Conservation (phyloP, 768 basidiomycete genomes). For the Boletus edulis region DNA sequence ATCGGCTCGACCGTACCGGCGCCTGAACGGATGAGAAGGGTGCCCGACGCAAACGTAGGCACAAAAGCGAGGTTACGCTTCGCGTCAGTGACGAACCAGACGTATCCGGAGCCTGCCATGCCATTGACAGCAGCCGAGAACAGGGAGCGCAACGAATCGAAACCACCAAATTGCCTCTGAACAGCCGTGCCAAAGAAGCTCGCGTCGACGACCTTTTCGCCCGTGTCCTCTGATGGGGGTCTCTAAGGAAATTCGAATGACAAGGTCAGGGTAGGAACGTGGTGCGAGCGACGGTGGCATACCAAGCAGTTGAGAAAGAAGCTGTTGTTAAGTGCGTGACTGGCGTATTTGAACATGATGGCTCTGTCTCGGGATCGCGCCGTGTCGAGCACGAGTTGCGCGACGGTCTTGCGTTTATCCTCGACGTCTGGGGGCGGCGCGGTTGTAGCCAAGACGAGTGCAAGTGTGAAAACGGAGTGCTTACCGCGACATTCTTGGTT, state of each 20-base stretch:
- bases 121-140: slow-evolving; percentile 76
- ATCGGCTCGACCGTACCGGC: slow-evolving; percentile 31
- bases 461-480: slow-evolving; percentile 14
- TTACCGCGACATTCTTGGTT: slow-evolving; percentile 74
- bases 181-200: slow-evolving; percentile 20
- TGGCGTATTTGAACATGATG: slow-evolving; percentile 87
- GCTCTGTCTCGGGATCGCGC: slow-evolving; percentile 55
- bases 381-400: slow-evolving; percentile 70
- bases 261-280: neutral
- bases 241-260: slow-evolving; percentile 18
- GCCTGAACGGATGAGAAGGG: slow-evolving; percentile 73
- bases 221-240: slow-evolving; percentile 28
- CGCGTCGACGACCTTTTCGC: slow-evolving; percentile 19
- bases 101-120: slow-evolving; percentile 75
- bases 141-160: slow-evolving; percentile 68
- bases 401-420: slow-evolving; percentile 54
- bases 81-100: slow-evolving; percentile 83
- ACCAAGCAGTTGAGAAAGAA: slow-evolving; percentile 92
- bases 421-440: slow-evolving; percentile 44
- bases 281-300: slow-evolving; percentile 23
- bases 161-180: slow-evolving; percentile 52
- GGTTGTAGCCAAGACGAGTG: neutral
- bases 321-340: slow-evolving; percentile 89
- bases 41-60: slow-evolving; percentile 87
- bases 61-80: slow-evolving; percentile 64